Percentiles rank a stretch among this genome's conserved stretches.
phyloP scores from a whole-genome alignment of 495 filamentous ascomycete genomes.

The Hyaloscypha hepaticicola region DNA sequence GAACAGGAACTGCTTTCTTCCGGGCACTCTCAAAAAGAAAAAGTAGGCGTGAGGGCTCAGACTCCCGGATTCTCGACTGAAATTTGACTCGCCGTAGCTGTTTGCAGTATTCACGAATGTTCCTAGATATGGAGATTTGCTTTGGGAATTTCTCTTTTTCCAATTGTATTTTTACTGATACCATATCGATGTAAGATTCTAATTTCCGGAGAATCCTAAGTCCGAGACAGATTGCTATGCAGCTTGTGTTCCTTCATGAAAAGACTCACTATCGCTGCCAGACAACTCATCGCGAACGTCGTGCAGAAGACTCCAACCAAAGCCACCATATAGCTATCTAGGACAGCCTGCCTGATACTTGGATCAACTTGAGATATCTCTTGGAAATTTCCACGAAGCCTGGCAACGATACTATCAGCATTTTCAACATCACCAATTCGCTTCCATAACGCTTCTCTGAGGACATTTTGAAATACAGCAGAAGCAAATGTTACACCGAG shows the following conservation, averaged over 20 bases:
- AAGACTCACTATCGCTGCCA: background rate
- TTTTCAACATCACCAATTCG: background rate
- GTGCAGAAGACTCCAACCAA: background rate
- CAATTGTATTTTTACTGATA: too few relatives aligned
- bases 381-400: background rate
- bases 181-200: too few relatives aligned
- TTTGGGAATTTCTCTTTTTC: too few relatives aligned
- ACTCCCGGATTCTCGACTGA: too few relatives aligned
- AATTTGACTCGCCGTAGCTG: too few relatives aligned
- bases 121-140: too few relatives aligned
- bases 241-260: background rate
- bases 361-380: background rate
- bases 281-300: background rate
- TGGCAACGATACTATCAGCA: background rate
- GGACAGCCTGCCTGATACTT: background rate
- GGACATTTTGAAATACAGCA: background rate
- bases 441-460: background rate
- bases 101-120: too few relatives aligned
- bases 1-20: too few relatives aligned
- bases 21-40: too few relatives aligned
- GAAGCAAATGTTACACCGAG: slow-evolving; percentile 1
- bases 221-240: background rate
- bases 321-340: background rate
- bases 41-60: too few relatives aligned
- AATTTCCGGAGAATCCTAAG: too few relatives aligned